Evolutionary conservation across 129 eudicot species (phyloP), one percentile per base, ranked within the genome.

Genomic region (Flaveria bidentis): DNA sequence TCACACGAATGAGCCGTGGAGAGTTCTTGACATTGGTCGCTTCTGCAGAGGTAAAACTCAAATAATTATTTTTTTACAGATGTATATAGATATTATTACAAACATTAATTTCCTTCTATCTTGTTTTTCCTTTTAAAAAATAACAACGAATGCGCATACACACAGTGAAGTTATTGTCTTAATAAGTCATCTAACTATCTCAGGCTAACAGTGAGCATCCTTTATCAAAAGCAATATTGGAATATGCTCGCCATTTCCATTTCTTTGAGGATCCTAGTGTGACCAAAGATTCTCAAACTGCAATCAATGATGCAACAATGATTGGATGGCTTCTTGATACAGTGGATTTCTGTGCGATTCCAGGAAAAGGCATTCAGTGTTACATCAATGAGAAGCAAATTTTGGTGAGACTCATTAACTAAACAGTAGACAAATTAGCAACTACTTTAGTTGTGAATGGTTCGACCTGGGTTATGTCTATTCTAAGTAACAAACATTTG

Each of bases 151-250:
- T 44, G 7, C 2, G 13, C 20, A 36, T 18, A 14, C 6, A 30
- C 71, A 66, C 30, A n/a, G 9, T 39, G 47, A 7, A 30, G 49
- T 15, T 64, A 36, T 33, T 64, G 7, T 61, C 17, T 61, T 61
- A 61, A 13, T 25, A 61, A 14, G 67, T 26, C 20, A 5, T 41
- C 30, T 39, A 66, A 39, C 55, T 67, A 71, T 52, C 33, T 63
- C 81, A 93, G 98, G 92, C 88, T 71, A 84, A 92, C 67, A 93
- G 98, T 65, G 98, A 93, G 80, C 98, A 90, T 80, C 98, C 98
- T 8, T 56, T 93, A 89, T 92, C 88, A 44, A 93, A 88, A 78
- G 97, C 98, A 41, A 86, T 93, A 72, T 36, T 91, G 55, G 91
- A 88, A 52, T 90, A 93, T 47, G 91, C 98, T 45, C 88, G 89